phyloP scores from a whole-genome alignment of 2,329 filamentous ascomycete genomes.

The Ceratocystis cubensis region DNA sequence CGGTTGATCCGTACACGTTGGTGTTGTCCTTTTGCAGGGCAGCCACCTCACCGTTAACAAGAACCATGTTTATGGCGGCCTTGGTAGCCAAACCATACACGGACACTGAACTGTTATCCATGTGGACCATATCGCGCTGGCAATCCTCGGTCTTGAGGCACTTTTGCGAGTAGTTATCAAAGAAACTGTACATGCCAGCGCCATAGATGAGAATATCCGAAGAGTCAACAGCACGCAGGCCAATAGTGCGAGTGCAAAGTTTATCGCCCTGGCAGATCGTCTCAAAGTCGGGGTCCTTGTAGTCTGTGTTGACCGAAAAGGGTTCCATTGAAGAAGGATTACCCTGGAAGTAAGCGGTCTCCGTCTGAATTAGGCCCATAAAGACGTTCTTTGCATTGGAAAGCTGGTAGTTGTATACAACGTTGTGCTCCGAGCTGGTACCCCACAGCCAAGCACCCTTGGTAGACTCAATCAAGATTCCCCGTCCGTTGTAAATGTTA shows the following conservation, averaged over 20 bases:
- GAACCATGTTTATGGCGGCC: constrained; percentile 61
- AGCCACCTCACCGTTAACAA: constrained; percentile 41
- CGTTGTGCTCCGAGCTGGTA: constrained; percentile 55
- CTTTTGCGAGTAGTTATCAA: constrained; percentile 63
- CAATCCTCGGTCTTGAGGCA: constrained; percentile 57
- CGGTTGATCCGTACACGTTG: constrained; percentile 51
- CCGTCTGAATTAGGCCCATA: constrained; percentile 74
- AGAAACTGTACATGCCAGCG: constrained; percentile 69
- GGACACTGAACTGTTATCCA: constrained; percentile 52
- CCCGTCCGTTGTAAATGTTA: constrained; percentile 78
- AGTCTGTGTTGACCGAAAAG: constrained; percentile 46
- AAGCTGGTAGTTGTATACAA: constrained; percentile 76
- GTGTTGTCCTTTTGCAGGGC: constrained; percentile 49
- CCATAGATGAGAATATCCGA: constrained; percentile 57
- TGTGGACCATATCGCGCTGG: constrained; percentile 64
- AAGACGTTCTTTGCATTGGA: constrained; percentile 65
- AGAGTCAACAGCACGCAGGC: constrained; percentile 57
- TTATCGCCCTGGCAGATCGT: constrained; percentile 35
- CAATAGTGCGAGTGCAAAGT: constrained; percentile 62
- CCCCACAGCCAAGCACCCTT: constrained; percentile 70
- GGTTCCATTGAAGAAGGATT: constrained; percentile 62
- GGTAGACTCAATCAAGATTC: constrained; percentile 62
- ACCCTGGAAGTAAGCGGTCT: constrained; percentile 79
- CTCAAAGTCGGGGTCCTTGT: constrained; percentile 56
- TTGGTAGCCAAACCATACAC: constrained; percentile 63